These are phyloP conservation scores for Colletotrichum sp. DNA, from an alignment of 2,329 filamentous ascomycete species.

Conservation along the genomic window DNA sequence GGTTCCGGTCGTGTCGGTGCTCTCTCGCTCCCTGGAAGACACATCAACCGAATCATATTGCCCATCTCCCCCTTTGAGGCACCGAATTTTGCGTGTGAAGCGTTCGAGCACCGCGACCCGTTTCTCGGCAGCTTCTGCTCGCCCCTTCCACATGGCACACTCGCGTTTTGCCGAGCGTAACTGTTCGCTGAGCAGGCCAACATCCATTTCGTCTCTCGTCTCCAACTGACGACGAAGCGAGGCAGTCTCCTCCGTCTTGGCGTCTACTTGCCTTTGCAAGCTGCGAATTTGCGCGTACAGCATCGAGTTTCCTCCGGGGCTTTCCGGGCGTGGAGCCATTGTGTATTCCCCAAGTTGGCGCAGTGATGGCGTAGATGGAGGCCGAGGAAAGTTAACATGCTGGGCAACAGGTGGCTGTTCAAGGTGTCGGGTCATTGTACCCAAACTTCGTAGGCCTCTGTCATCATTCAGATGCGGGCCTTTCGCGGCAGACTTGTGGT, in stretches of 20 bases:
- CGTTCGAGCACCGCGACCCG: constrained; percentile 53
- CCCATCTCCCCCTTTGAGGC: constrained; percentile 27
- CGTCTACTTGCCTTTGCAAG: constrained; percentile 52
- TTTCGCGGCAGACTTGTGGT: background rate
- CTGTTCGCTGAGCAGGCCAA: constrained; percentile 53
- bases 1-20: background rate
- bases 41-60: background rate
- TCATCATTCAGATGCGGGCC: constrained; percentile 11
- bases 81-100: constrained; percentile 40
- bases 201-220: constrained; percentile 44
- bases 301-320: constrained; percentile 33
- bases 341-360: background rate
- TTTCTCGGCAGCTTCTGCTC: constrained; percentile 62
- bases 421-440: constrained; percentile 40
- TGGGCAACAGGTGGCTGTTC: constrained; percentile 44
- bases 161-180: constrained; percentile 49
- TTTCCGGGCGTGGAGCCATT: constrained; percentile 7
- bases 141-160: constrained; percentile 54
- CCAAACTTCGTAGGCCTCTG: constrained; percentile 31
- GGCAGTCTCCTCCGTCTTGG: constrained; percentile 48
- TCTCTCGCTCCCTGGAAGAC: background rate
- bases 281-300: constrained; percentile 54
- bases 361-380: constrained; percentile 32
- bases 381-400: constrained; percentile 38
- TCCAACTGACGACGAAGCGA: constrained; percentile 53